Conservation (phyloP, 31 red algal genomes). For the Endocladia muricata region DNA sequence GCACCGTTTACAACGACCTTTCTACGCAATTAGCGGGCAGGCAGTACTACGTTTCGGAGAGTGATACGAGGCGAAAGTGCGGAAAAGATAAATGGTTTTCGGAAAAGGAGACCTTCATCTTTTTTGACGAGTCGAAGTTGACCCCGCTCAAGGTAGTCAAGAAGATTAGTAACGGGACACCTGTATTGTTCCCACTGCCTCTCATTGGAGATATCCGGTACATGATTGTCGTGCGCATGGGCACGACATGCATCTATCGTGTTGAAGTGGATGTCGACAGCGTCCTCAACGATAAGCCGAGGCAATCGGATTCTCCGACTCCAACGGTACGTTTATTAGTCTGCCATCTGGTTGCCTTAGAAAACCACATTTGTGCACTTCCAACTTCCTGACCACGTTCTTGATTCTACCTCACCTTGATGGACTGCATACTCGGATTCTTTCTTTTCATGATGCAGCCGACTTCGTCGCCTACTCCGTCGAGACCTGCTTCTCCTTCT, state of each 20-base stretch:
- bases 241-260: conserved; percentile 57
- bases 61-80: conserved; percentile 8
- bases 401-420: background rate
- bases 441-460: no score
- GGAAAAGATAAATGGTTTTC: conserved; percentile 44
- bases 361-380: background rate
- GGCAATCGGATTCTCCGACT: conserved; percentile 34
- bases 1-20: conserved; percentile 29
- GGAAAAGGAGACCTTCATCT: conserved; percentile 35
- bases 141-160: conserved; percentile 25
- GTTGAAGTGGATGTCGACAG: conserved; percentile 39
- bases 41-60: conserved; percentile 30
- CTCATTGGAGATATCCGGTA: conserved; percentile 51
- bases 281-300: conserved; percentile 28
- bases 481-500: no score
- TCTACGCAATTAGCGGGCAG: background rate
- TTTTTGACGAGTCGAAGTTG: conserved; percentile 46
- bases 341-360: background rate
- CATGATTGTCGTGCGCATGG: conserved; percentile 40
- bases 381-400: background rate
- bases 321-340: conserved; percentile 21
- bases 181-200: conserved; percentile 25
- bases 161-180: conserved; percentile 22
- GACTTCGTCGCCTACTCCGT: no score
- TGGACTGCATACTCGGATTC: no score